Evolutionary conservation across 169 alveolate species (phyloP).

Genomic region (Plasmodium malariae): DNA sequence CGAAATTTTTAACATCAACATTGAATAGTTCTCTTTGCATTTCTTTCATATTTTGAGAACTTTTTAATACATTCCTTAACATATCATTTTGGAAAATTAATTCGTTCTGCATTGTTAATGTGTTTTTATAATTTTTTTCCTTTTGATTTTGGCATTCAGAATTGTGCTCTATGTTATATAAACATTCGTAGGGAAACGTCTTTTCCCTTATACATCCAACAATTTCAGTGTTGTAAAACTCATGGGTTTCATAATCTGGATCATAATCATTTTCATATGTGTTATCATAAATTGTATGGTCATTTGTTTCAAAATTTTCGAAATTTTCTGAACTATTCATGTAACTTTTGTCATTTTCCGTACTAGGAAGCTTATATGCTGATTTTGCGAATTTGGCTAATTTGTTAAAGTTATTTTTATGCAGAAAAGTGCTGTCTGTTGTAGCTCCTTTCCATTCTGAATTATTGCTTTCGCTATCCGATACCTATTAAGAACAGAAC

Average conservation of each 20-base stretch:
- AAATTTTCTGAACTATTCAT: constrained; percentile 27
- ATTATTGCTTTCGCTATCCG: not conserved
- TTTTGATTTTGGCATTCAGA: not conserved
- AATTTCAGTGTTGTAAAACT: constrained; percentile 7
- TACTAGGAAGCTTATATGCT: not conserved
- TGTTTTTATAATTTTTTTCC: constrained; percentile 2
- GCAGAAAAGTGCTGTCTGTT: not conserved
- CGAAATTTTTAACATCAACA: constrained; percentile 45
- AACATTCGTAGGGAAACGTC: constrained; percentile 35
- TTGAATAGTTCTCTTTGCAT: constrained; percentile 67
- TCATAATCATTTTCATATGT: constrained; percentile 3
- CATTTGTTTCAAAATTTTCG: not conserved
- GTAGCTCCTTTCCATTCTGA: not conserved
- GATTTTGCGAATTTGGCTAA: not conserved
- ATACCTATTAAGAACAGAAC: not conserved
- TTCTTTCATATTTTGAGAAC: constrained; percentile 65
- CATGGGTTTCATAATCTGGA: constrained; percentile 31
- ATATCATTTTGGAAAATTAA: constrained; percentile 61
- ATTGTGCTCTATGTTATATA: constrained; percentile 8
- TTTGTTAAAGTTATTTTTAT: not conserved
- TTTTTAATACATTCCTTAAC: constrained; percentile 41
- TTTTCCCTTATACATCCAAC: not conserved
- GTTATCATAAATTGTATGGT: constrained; percentile 39
- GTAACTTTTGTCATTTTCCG: constrained; percentile 9
- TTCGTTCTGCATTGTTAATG: constrained; percentile 16